These are phyloP conservation scores for Coprinellus micaceus DNA, from an alignment of 768 basidiomycete genomes.

Conservation along the genomic window DNA sequence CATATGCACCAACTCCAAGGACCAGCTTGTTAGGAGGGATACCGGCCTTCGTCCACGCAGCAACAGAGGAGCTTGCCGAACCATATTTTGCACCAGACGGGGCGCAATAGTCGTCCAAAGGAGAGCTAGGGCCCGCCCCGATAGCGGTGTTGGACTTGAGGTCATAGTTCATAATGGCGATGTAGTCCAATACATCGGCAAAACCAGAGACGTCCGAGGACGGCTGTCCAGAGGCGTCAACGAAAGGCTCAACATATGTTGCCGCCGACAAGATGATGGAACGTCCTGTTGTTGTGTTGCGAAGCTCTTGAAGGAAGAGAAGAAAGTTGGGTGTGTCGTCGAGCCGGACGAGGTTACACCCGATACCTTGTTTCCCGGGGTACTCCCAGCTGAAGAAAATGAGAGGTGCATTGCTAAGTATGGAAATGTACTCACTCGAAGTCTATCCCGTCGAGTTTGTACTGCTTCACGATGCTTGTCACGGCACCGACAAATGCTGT, in stretches of 20 bases:
- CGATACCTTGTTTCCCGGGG: constrained; percentile 62
- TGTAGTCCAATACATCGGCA: constrained; percentile 68
- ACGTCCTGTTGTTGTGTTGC: constrained; percentile 46
- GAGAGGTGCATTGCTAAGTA: too few species aligned
- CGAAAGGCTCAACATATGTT: constrained; percentile 62
- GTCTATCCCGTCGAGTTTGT: constrained; percentile 61
- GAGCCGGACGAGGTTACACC: constrained; percentile 61
- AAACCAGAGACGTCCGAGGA: constrained; percentile 63
- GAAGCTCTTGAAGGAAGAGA: constrained; percentile 67
- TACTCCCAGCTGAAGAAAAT: constrained; percentile 72
- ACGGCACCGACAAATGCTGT: constrained; percentile 56
- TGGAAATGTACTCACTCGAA: constrained; percentile 46
- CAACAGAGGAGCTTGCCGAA: constrained; percentile 72
- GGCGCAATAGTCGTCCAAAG: constrained; percentile 75
- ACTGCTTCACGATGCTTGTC: constrained; percentile 41
- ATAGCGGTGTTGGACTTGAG: constrained; percentile 50
- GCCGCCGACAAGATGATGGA: constrained; percentile 74
- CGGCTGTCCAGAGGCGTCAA: constrained; percentile 51
- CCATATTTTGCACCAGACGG: constrained; percentile 55
- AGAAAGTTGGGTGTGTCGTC: constrained; percentile 79
- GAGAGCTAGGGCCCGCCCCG: constrained; percentile 77
- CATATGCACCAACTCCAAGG: constrained; percentile 82
- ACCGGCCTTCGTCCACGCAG: constrained; percentile 72
- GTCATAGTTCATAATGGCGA: constrained; percentile 73
- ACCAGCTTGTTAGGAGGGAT: constrained; percentile 71